Evolutionary conservation across 1,139 yeast species (phyloP), one percentile per base, ranked within the genome.

Genomic region (Debaryomycetaceae sp.): DNA sequence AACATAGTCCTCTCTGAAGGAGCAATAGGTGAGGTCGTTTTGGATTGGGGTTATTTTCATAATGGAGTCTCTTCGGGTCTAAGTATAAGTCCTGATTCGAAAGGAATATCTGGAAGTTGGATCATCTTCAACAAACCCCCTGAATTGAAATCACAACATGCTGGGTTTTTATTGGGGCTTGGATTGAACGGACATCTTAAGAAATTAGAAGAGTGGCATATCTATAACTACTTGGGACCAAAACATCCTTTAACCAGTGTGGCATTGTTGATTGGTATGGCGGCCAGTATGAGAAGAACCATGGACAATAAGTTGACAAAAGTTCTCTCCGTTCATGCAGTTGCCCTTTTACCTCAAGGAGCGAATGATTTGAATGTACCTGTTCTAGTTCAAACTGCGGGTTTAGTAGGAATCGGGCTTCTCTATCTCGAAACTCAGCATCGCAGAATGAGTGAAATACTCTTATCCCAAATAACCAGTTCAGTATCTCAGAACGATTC

Each of bases 131-230:
- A 90, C 57, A 86, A 83, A 53, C 96, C 97, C 0, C 77, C 79
- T 1, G 75, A 72, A 7, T 65, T 87, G 39, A 85, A 80, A 53
- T 76, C 96, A 0, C 95, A 87, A 51, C 97, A 91, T 66, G 98
- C 97, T 17, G 99, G 99, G 0, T 90, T 95, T 55, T 66, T 95
- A n/a, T 68, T 90, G 24, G 99, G 98, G 0, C 68, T 93, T 23
- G 99, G 99, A 0, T 70, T 95, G 38, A 89, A 89, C 66, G 98
- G 98, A 0, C 97, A 91, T 60, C 66, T 95, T 52, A 83, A 80
- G 49, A 76, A 76, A 39, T 68, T 95, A 31, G 98, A 95, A 57
- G 97, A 93, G 60, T 95, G 99, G 98, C 97, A 91, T 59, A 87
- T 95, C 30, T 95, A 90, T 63, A 91, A 93, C 57, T 91, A 90